phyloP scores from a whole-genome alignment of 2,329 filamentous ascomycete genomes.

The Pseudonectria buxi region DNA sequence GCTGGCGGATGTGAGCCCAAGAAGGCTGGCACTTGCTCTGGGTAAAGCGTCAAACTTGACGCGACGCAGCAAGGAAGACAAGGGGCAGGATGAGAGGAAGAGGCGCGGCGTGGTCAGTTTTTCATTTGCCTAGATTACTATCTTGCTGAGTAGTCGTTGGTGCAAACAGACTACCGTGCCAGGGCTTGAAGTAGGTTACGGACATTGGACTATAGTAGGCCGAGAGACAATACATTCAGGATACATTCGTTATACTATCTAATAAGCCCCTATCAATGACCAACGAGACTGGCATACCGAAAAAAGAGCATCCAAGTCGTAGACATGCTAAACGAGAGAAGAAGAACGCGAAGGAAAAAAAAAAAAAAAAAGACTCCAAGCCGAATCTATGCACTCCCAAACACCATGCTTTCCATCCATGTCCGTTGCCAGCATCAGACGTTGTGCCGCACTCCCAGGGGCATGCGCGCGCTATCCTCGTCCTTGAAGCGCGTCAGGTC shows the following conservation, averaged over 20 bases:
- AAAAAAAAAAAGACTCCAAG: background rate
- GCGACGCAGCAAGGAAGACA: no score
- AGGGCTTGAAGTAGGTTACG: no score
- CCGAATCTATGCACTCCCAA: slow-evolving; percentile 15
- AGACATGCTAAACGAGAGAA: slow-evolving; percentile 1
- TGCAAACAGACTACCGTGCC: no score
- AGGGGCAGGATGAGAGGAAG: no score
- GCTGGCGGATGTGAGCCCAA: slow-evolving; percentile 21
- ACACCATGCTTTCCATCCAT: slow-evolving; percentile 21
- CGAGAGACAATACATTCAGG: no score
- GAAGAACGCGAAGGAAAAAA: background rate
- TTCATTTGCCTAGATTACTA: no score
- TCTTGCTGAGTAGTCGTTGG: background rate
- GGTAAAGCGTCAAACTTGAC: slow-evolving; percentile 4
- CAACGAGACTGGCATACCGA: no score
- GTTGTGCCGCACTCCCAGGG: slow-evolving; percentile 40
- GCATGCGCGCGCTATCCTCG: slow-evolving; percentile 49
- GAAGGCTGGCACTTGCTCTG: slow-evolving; percentile 23
- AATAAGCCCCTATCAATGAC: no score
- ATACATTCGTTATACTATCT: no score
- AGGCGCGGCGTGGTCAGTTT: no score
- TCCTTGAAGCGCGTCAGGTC: slow-evolving; percentile 65
- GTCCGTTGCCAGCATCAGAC: slow-evolving; percentile 16
- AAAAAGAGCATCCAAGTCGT: background rate
- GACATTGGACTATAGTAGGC: no score